Conservation (phyloP, 768 basidiomycete genomes). For the Dacryopinax primogenitus region DNA sequence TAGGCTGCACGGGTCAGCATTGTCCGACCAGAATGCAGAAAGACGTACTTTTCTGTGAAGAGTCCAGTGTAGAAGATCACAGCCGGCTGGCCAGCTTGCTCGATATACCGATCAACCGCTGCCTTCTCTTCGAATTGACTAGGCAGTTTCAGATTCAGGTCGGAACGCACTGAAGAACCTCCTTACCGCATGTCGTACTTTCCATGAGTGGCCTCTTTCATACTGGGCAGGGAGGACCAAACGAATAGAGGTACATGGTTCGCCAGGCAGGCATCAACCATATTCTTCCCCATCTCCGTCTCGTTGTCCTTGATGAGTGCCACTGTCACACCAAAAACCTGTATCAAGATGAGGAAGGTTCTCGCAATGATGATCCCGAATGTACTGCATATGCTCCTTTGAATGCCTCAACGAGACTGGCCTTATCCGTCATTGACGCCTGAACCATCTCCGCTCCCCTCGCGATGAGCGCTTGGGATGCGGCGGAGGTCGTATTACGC, state of each 20-base stretch:
- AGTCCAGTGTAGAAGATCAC: background rate
- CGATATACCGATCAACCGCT: background rate
- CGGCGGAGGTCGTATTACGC: constrained; percentile 15
- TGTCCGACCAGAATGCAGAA: background rate
- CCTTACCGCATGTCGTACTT: background rate
- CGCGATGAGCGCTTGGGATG: background rate
- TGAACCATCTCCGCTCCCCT: background rate
- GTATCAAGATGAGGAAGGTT: background rate
- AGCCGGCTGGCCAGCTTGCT: background rate
- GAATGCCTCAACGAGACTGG: background rate
- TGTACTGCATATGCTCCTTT: background rate
- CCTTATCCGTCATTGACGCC: background rate
- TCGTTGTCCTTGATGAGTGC: background rate
- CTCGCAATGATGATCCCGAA: background rate
- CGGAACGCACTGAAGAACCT: too few species aligned
- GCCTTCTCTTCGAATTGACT: constrained; percentile 1
- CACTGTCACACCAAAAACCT: background rate
- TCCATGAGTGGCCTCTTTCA: background rate
- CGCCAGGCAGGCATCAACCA: background rate
- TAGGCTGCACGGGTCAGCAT: background rate
- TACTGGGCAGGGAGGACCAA: background rate
- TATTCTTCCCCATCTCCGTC: background rate
- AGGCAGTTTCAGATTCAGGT: too few species aligned
- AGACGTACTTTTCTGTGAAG: background rate
- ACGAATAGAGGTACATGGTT: background rate